phyloP scores from a whole-genome alignment of 345 rosid genomes.

The Corchorus capsularis region DNA sequence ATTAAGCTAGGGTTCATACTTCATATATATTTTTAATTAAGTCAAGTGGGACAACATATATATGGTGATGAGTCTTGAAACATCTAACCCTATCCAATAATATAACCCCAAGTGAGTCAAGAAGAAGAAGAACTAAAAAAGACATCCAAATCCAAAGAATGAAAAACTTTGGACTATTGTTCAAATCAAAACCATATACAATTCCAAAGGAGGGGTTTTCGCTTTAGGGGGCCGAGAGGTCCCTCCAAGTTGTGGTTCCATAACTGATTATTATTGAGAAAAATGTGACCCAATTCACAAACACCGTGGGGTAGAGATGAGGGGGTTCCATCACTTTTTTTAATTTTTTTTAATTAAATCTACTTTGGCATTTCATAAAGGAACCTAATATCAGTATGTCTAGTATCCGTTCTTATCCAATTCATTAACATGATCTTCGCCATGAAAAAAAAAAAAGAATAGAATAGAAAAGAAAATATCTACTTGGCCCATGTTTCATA shows the following conservation, averaged over 20 bases:
- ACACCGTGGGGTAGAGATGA: neutral
- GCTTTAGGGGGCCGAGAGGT: neutral
- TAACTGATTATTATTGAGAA: neutral
- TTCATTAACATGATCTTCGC: neutral
- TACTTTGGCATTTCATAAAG: neutral
- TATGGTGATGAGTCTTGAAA: neutral
- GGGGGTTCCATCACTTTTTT: neutral
- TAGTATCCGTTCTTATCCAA: constrained; percentile 5
- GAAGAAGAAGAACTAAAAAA: neutral
- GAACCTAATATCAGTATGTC: neutral
- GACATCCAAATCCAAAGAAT: constrained; percentile 8
- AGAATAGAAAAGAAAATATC: neutral
- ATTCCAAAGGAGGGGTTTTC: neutral
- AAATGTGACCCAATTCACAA: neutral
- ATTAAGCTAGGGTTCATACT: no score
- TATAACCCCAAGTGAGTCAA: neutral
- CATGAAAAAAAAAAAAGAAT: neutral
- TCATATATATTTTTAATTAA: no score
- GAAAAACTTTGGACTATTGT: neutral
- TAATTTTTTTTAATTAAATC: neutral
- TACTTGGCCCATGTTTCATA: neutral
- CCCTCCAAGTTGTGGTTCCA: constrained; percentile 13
- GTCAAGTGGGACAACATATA: neutral
- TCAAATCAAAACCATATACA: neutral
- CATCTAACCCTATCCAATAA: neutral